A percentile compares a stretch with the other conserved stretches of the same genome.
Conservation (phyloP, 2,329 filamentous ascomycete species). For the Cladosporium cucumerinum region DNA sequence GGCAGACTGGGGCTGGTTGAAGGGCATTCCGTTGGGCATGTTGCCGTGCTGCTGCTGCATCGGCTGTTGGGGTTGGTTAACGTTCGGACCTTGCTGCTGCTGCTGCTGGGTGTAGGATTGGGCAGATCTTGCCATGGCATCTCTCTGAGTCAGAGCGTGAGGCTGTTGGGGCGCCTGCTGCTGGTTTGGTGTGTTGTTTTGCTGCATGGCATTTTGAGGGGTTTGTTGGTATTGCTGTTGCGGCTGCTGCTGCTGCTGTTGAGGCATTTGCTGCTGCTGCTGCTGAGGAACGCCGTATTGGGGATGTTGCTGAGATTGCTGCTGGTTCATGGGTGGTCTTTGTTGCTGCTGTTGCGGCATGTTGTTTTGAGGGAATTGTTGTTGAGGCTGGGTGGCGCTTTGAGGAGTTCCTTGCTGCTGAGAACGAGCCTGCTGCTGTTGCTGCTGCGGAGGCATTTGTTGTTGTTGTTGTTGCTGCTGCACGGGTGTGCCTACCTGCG, state of each 20-base stretch:
- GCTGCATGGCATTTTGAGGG: slow-evolving; percentile 20
- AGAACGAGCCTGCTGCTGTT: slow-evolving; percentile 19
- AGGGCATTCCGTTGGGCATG: slow-evolving; percentile 24
- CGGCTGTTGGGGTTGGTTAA: slow-evolving; percentile 19
- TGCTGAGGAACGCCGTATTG: slow-evolving; percentile 19
- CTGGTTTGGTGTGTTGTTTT: slow-evolving; percentile 18
- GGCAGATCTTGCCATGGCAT: slow-evolving; percentile 42
- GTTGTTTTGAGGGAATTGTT: slow-evolving; percentile 14
- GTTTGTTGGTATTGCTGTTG: slow-evolving; percentile 21
- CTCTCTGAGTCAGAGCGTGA: slow-evolving; percentile 42
- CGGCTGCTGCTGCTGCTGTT: slow-evolving; percentile 33
- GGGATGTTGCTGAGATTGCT: slow-evolving; percentile 16
- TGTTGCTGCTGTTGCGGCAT: slow-evolving; percentile 15
- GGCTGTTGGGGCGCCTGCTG: slow-evolving; percentile 27
- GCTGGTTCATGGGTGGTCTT: slow-evolving; percentile 21
- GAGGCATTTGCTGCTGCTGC: slow-evolving; percentile 32
- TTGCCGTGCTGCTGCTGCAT: slow-evolving; percentile 25
- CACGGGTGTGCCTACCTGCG: slow-evolving; percentile 9
- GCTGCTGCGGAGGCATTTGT: slow-evolving; percentile 13
- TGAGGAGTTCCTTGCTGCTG: slow-evolving; percentile 14
- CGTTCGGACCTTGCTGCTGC: slow-evolving; percentile 14
- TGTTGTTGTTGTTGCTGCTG: slow-evolving; percentile 17
- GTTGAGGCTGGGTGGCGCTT: slow-evolving; percentile 9
- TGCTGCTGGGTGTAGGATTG: slow-evolving; percentile 19
- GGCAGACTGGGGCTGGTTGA: slow-evolving; percentile 13